phyloP scores from a whole-genome alignment of 2,329 filamentous ascomycete species.

The Biscogniauxia mediterranea region DNA sequence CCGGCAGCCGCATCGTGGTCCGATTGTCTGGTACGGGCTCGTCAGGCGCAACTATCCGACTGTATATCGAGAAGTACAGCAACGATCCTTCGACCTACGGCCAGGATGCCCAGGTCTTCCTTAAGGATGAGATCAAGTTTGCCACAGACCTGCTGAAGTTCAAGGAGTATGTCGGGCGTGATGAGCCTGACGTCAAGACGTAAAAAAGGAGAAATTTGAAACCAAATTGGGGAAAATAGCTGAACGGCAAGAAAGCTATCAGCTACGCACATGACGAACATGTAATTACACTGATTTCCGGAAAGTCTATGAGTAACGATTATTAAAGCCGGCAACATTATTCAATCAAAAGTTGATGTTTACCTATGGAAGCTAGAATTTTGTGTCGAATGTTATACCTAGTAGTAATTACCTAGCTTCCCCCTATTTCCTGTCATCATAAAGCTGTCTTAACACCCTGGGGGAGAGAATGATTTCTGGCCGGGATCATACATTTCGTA shows the following conservation, averaged over 20 bases:
- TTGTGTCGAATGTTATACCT: neutral
- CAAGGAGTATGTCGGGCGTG: conserved; percentile 88
- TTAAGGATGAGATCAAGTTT: conserved; percentile 84
- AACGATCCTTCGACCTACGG: conserved; percentile 74
- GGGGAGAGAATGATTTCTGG: too few species aligned
- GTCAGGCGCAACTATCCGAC: conserved; percentile 90
- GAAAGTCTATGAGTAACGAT: neutral
- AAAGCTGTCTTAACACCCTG: too few species aligned
- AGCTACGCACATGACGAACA: neutral
- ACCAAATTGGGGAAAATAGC: neutral
- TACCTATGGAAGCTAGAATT: neutral
- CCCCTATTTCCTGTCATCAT: too few species aligned
- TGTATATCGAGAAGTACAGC: conserved; percentile 97
- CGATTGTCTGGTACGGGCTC: conserved; percentile 93
- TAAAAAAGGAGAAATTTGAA: conserved; percentile 42
- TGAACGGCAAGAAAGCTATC: neutral
- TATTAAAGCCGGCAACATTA: neutral
- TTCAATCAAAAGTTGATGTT: neutral
- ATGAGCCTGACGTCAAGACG: conserved; percentile 95
- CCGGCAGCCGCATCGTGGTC: conserved; percentile 92
- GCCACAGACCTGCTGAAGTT: conserved; percentile 85
- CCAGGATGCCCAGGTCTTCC: conserved; percentile 86
- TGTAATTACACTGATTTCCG: neutral
- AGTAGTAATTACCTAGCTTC: too few species aligned
- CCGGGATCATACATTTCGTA: too few species aligned